Conservation (phyloP, 306 rosid genomes). For the Trifolium dubium region DNA sequence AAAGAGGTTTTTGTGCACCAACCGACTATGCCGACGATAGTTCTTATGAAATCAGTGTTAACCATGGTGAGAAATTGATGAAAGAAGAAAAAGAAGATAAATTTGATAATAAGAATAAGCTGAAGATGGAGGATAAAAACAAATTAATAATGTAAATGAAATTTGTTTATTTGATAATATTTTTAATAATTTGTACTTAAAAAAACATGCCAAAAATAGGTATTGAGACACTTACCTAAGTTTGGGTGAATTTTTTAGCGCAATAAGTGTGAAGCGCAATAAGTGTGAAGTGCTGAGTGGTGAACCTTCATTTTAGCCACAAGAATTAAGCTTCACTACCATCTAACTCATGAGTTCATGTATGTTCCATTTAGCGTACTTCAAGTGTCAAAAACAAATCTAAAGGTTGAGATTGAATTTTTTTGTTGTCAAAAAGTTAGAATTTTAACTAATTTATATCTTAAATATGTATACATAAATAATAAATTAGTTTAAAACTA, state of each 20-base stretch:
- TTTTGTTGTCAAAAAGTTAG: no score
- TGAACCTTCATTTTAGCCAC: slow-evolving; percentile 39
- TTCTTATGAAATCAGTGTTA: slow-evolving; percentile 33
- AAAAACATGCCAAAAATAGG: slow-evolving; percentile 17
- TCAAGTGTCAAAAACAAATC: no score
- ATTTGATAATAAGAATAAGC: neutral
- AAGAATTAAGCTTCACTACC: slow-evolving; percentile 21
- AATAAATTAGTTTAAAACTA: no score
- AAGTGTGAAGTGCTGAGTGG: slow-evolving; percentile 16
- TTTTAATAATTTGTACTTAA: neutral
- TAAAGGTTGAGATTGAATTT: no score
- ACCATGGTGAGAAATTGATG: slow-evolving; percentile 39
- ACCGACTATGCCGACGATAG: slow-evolving; percentile 60
- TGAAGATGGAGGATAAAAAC: neutral
- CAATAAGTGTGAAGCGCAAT: slow-evolving; percentile 24
- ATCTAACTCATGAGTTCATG: neutral
- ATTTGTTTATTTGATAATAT: neutral
- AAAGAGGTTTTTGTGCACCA: slow-evolving; percentile 1
- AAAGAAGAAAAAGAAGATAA: no score
- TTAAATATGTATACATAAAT: no score
- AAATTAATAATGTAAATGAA: neutral
- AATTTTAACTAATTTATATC: no score
- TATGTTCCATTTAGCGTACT: no score
- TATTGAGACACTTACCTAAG: slow-evolving; percentile 4
- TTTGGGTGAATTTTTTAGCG: slow-evolving; percentile 37